phyloP scores from a whole-genome alignment of 2,329 filamentous ascomycete genomes.

The Claviceps pazoutovae region DNA sequence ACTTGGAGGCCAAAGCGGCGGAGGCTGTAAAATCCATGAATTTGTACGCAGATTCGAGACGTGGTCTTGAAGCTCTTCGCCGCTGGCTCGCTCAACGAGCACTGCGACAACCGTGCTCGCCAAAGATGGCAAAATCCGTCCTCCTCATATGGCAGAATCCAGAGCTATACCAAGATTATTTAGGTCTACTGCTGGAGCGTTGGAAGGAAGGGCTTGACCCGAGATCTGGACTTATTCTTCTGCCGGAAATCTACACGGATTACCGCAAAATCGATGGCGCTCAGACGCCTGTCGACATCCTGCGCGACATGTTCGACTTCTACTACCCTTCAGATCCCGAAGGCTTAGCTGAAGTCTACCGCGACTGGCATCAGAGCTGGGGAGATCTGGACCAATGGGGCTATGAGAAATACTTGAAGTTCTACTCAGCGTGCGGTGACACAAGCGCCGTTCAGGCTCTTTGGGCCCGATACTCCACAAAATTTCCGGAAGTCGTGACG shows the following conservation, averaged over 20 bases:
- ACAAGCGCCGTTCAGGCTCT: constrained; percentile 29
- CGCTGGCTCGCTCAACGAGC: constrained; percentile 18
- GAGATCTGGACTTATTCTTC: constrained; percentile 17
- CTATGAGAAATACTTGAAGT: constrained; percentile 34
- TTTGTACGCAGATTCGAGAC: constrained; percentile 9
- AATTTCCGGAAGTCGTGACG: constrained; percentile 21
- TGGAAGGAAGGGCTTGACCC: constrained; percentile 16
- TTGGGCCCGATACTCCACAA: constrained; percentile 28
- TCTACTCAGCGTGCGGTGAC: constrained; percentile 35
- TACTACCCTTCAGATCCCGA: constrained; percentile 23
- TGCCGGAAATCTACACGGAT: constrained; percentile 29
- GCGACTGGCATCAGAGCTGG: constrained; percentile 33
- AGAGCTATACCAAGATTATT: constrained; percentile 29
- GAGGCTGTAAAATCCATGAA: constrained; percentile 13
- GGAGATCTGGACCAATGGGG: constrained; percentile 27
- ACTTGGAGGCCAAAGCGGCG: constrained; percentile 15
- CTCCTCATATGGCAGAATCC: constrained; percentile 26
- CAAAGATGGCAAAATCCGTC: constrained; percentile 22
- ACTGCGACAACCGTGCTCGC: constrained; percentile 19
- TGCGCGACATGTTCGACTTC: constrained; percentile 32
- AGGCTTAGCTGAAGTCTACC: constrained; percentile 31
- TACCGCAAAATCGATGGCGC: constrained; percentile 29
- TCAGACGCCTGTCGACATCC: constrained; percentile 22
- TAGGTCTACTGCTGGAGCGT: constrained; percentile 20
- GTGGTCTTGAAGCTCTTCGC: constrained; percentile 15